Base-by-base conservation (phyloP, 176 grass and related monocot genomes). In the Phoenix dactylifera region DNA sequence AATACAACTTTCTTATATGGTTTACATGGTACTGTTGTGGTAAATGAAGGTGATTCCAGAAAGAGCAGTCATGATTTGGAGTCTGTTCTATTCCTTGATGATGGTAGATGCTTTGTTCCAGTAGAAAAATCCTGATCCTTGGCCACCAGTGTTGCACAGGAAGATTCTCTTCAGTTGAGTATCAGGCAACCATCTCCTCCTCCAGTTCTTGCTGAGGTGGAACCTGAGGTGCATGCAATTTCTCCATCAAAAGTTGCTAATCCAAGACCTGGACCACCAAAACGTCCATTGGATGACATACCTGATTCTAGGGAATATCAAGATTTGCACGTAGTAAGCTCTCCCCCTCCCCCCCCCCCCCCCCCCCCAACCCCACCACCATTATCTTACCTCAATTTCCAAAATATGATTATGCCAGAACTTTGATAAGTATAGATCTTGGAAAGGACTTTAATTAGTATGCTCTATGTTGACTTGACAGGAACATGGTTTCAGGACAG, bases 71-170 rank as follows among this genome's bases (percentile, higher is more conserved):
- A 97, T 32, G 84, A 97, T 76, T 75, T 92, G 77, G 80, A 88
- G 60, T 88, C 87, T 24, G 78, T 97, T 75, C 84, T 97, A 51
- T 97, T 87, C 71, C 92, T 96, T 72, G 86, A 96, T 85, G 87
- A 96, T 82, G 91, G 91, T 70, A 77, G 78, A 76, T 90, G 92
- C 87, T 82, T 78, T 52, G 55, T 66, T 69, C 68, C 69, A 52
- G 60, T 80, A 76, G 75, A 85, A 72, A 67, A 82, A 82, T 58
- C 61, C 28, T 49, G 17, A 50, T 65, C 80, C 16, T 32, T 65
- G 24, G 67, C 75, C 67, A 62, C 74, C 67, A 79, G 19, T 72
- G 63, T 50, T 62, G 49, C 88, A 55, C 67, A 72, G 69, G 84
- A 85, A 69, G 93, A 97, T 56, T 55, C 77, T 26, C 19, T 54